Conservation (phyloP, 768 basidiomycete species). For the Calocybe indica region DNA sequence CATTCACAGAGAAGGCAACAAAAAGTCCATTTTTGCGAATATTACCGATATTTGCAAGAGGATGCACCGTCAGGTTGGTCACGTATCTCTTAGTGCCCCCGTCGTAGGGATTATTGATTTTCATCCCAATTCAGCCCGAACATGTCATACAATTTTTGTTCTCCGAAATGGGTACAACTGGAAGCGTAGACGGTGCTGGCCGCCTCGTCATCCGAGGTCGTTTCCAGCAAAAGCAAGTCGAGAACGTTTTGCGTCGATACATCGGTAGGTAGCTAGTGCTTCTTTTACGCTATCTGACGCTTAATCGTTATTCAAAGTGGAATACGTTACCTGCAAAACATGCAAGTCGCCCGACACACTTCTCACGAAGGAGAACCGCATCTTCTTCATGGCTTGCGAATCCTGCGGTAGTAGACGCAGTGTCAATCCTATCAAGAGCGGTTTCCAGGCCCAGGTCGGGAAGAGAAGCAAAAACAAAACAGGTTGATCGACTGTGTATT, state of each 20-base stretch:
- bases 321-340: constrained; percentile 99
- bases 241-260: constrained; percentile 93
- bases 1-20: constrained; percentile 92
- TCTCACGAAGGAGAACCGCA: constrained; percentile 95
- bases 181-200: constrained; percentile 87
- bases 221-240: constrained; percentile 98
- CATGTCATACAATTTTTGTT: constrained; percentile 97
- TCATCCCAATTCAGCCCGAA: constrained; percentile 57
- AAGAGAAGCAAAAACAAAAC: constrained; percentile 82
- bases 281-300: not conserved
- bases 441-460: constrained; percentile 95
- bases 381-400: constrained; percentile 96
- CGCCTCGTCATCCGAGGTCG: constrained; percentile 95
- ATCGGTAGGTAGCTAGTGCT: constrained; percentile 61
- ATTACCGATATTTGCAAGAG: constrained; percentile 95
- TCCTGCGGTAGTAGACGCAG: constrained; percentile 87
- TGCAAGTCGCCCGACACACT: constrained; percentile 99
- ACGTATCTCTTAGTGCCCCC: not conserved
- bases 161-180: constrained; percentile 97
- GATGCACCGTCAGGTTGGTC: constrained; percentile 80
- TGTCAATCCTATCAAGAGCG: constrained; percentile 96
- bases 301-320: constrained; percentile 45
- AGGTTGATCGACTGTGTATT: constrained; percentile 28
- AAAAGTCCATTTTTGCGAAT: constrained; percentile 96
- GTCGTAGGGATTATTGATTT: not conserved